Base-by-base conservation (phyloP, 2,329 filamentous ascomycete genomes). In the Pezicula radicicola region DNA sequence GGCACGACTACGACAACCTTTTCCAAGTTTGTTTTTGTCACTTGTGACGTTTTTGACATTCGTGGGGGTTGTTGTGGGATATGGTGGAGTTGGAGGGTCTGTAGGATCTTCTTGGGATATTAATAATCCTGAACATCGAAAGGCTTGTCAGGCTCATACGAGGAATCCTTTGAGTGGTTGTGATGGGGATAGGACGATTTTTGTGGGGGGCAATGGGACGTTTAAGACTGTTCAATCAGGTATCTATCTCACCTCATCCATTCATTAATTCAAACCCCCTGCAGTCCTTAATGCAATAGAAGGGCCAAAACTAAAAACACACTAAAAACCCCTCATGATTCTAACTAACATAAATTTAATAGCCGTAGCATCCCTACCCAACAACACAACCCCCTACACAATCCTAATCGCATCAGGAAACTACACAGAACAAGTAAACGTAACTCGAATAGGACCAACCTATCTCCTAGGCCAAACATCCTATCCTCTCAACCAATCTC, bases 341-440 rank as follows among this genome's bases (percentile, higher is more conserved):
- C 25, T 25, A 6, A 25, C 25, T 25, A 25, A 25, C 25, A 25
- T 33, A 5, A 33, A 10, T 30, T 10, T 33, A 13, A 10, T 6
- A 33, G 30, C 30, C 12, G 30, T 33, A 15, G 16, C 4, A 30
- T 43, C 30, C 12, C 30, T 47, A 18, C 6, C 4, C 6, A 21
- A 16, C 10, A n/a, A 39, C 3, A 40, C 21, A 60, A 56, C 61
- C 33, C 58, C 63, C n/a, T 63, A 78, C 51, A 75, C 75, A 16
- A 85, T 88, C 57, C 74, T 87, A 12, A 77, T 87, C 43, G 75
- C 78, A 0, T 73, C 81, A 0, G 84, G 84, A 0, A 75, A 73
- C 53, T 87, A 87, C 60, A 78, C 71, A 1, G 84, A 87, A 61
- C 61, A 63, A 45, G 61, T 62, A 49, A 88, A 88, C 57, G 73